Conservation (phyloP, 495 filamentous ascomycete species). For the Chaetomium cochliodes region DNA sequence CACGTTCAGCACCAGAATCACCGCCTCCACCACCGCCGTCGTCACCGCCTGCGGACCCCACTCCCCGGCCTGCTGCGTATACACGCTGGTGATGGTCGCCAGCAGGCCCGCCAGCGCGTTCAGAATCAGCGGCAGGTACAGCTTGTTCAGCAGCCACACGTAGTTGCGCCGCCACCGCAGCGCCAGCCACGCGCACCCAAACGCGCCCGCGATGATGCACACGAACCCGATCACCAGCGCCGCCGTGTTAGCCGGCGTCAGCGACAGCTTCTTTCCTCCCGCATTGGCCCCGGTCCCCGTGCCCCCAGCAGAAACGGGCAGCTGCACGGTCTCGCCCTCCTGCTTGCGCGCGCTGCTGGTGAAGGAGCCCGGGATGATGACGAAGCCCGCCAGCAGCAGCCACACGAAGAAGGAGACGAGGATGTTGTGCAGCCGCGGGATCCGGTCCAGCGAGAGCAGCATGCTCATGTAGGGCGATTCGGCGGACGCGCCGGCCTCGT, state of each 20-base stretch:
- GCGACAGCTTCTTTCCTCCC: conserved; percentile 18
- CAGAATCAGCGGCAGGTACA: conserved; percentile 45
- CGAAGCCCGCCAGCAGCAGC: conserved; percentile 44
- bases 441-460: conserved; percentile 41
- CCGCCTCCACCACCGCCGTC: conserved; percentile 35
- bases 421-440: conserved; percentile 40
- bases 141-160: conserved; percentile 46
- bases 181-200: conserved; percentile 28
- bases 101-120: conserved; percentile 51
- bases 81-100: conserved; percentile 51
- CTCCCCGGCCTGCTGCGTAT: conserved; percentile 44
- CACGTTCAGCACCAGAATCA: conserved; percentile 24
- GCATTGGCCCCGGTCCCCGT: conserved; percentile 17
- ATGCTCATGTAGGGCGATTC: conserved; percentile 43
- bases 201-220: conserved; percentile 31
- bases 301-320: conserved; percentile 11
- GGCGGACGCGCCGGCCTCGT: neutral
- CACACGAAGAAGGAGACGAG: conserved; percentile 36
- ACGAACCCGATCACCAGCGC: conserved; percentile 31
- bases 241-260: conserved; percentile 19
- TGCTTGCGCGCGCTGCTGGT: conserved; percentile 23
- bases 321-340: neutral
- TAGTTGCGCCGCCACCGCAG: conserved; percentile 41
- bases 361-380: conserved; percentile 45
- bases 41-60: conserved; percentile 49